phyloP scores from a whole-genome alignment of 805 yeast species.

The Teunomyces stri region DNA sequence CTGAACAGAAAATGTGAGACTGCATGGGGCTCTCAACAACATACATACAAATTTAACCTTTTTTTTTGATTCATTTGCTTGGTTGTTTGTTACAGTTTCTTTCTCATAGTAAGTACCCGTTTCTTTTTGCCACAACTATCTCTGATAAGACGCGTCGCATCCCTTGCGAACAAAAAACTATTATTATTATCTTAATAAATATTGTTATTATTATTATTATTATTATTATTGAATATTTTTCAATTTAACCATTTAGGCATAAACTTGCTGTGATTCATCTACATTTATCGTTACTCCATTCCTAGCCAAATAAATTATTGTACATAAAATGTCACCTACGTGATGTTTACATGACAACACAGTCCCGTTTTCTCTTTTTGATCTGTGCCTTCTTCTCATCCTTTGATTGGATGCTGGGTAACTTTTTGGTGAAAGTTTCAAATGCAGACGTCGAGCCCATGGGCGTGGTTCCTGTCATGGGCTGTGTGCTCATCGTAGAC shows the following conservation, averaged over 20 bases:
- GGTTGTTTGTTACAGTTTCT: too few relatives aligned
- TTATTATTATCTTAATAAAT: too few relatives aligned
- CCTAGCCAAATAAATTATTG: neutral
- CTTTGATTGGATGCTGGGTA: neutral
- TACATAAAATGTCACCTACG: neutral
- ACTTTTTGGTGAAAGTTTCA: neutral
- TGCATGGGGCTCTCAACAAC: too few relatives aligned
- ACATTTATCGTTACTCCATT: neutral
- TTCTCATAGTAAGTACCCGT: too few relatives aligned
- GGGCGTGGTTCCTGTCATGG: neutral
- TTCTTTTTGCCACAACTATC: too few relatives aligned
- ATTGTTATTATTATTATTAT: too few relatives aligned
- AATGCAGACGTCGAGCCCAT: neutral
- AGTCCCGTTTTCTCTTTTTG: constrained; percentile 27
- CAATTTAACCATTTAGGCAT: too few relatives aligned
- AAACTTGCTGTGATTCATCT: too few relatives aligned
- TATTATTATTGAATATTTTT: too few relatives aligned
- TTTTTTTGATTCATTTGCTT: too few relatives aligned
- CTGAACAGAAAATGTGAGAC: too few relatives aligned
- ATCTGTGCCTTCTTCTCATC: constrained; percentile 12
- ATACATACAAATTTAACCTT: too few relatives aligned
- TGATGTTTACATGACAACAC: constrained; percentile 21
- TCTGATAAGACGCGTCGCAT: neutral
- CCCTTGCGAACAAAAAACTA: neutral
- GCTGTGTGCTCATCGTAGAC: neutral